Base-by-base conservation (phyloP, 2,329 filamentous ascomycete species). In the Colletotrichum spaethianum region DNA sequence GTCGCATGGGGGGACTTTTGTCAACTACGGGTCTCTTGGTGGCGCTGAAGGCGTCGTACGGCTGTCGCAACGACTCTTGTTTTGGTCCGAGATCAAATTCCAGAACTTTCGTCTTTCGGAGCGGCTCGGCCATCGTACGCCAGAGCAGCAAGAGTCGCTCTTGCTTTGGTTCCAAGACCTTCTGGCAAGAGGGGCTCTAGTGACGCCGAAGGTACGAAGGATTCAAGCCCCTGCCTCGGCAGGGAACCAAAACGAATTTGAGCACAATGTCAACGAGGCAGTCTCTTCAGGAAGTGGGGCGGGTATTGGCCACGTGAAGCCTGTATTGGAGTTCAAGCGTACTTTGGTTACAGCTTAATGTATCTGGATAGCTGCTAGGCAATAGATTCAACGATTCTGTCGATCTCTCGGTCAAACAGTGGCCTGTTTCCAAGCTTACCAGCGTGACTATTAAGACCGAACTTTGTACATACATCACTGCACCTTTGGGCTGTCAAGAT, bases 11-110 rank as follows among this genome's bases (percentile, higher is more conserved):
- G 74, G 52, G 14, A 75, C 72, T 6, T 75, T 70, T 68, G 74
- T 75, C n/a, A 65, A 75, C 52, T 68, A 70, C 26, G 74, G 74
- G 8, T 74, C 66, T 16, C 65, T 75, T 23, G 65, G 67, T 40
- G 74, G 72, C 16, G 52, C 52, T 8, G 53, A 61, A 14, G 28
- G 33, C n/a, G 44, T 38, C 9, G 18, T 66, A 11, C 40, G 52
- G 11, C 53, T 66, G 23, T 40, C 55, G 12, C 55, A 57, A n/a
- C 55, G 55, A 14, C 55, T 57, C 33, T 31, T 64, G 6, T 64
- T 64, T 16, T 64, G 61, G 61, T 50, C 44, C 18, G 42, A 52
- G 18, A 26, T 64, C 33, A 53, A n/a, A 16, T 55, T 64, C n/a
- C 61, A 42, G 16, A 64, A 64, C 61, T 64, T 64, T 64, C 61